Conservation (phyloP, 2,329 filamentous ascomycete species). For the Falciphora oryzae region DNA sequence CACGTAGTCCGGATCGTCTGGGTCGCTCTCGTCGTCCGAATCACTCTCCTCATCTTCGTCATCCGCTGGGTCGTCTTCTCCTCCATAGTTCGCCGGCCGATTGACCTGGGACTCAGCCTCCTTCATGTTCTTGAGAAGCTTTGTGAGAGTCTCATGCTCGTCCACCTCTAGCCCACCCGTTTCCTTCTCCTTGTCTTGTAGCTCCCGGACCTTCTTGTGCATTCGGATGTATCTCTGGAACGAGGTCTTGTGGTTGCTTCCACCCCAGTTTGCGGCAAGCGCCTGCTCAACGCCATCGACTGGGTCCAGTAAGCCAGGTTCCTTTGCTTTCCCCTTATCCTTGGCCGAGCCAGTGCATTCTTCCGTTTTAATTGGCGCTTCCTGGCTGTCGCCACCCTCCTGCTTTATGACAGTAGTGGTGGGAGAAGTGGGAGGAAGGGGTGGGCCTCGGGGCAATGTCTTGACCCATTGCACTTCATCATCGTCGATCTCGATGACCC, state of each 20-base stretch:
- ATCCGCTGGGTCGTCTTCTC: neutral
- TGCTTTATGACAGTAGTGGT: neutral
- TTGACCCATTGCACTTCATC: neutral
- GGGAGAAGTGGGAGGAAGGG: neutral
- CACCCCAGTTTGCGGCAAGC: neutral
- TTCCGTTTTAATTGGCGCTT: neutral
- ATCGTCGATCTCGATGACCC: neutral
- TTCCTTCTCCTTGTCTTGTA: neutral
- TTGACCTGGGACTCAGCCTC: neutral
- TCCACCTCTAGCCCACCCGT: neutral
- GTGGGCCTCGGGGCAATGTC: neutral
- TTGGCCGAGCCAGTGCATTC: neutral
- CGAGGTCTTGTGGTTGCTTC: neutral
- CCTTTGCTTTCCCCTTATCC: neutral
- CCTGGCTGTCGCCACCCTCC: neutral
- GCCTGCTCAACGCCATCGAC: too few relatives aligned
- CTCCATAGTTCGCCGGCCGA: neutral
- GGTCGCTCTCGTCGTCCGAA: neutral
- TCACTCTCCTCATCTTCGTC: neutral
- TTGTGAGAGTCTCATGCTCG: neutral
- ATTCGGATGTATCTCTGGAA: neutral
- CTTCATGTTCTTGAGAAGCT: neutral
- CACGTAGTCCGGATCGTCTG: neutral
- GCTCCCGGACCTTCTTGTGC: neutral
- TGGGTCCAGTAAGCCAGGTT: neutral